Conservation (phyloP, 2,329 filamentous ascomycete genomes). For the Orbilia blumenaviensis region DNA sequence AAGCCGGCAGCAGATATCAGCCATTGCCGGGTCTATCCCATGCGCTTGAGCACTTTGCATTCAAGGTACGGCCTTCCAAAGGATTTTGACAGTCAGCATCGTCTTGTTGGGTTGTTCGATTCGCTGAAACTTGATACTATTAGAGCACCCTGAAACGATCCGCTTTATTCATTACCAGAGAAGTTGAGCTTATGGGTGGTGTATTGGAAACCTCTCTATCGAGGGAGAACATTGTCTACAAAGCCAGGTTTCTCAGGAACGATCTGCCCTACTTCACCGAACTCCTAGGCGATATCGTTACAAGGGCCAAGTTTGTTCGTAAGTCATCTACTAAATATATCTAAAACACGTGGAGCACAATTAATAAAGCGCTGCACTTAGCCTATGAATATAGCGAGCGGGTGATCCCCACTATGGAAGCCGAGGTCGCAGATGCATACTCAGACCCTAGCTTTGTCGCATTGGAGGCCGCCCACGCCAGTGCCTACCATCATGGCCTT, state of each 20-base stretch:
- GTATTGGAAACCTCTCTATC: constrained; percentile 88
- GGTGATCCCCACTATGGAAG: constrained; percentile 77
- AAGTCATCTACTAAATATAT: constrained; percentile 56
- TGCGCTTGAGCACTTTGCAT: constrained; percentile 92
- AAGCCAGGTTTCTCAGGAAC: constrained; percentile 92
- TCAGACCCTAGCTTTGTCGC: constrained; percentile 74
- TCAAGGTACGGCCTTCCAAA: constrained; percentile 74
- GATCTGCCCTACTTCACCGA: constrained; percentile 98
- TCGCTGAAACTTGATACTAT: constrained; percentile 31
- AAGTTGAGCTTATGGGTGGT: constrained; percentile 92
- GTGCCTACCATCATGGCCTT: constrained; percentile 93
- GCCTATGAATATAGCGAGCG: constrained; percentile 92
- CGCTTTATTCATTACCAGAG: constrained; percentile 89
- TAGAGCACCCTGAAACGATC: constrained; percentile 88
- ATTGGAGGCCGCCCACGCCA: constrained; percentile 81
- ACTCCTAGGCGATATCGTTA: constrained; percentile 89
- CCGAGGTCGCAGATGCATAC: constrained; percentile 78
- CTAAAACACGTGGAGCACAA: not conserved
- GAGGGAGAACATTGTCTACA: constrained; percentile 88
- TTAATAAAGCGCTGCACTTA: constrained; percentile 61
- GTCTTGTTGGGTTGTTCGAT: constrained; percentile 50
- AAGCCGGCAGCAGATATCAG: constrained; percentile 94
- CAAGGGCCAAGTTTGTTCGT: constrained; percentile 85
- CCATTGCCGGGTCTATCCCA: constrained; percentile 86
- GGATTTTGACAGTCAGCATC: constrained; percentile 23